These are phyloP conservation scores for Thalassiosira oceanica DNA, from an alignment of 352 stramenopile species.

Conservation along the genomic window DNA sequence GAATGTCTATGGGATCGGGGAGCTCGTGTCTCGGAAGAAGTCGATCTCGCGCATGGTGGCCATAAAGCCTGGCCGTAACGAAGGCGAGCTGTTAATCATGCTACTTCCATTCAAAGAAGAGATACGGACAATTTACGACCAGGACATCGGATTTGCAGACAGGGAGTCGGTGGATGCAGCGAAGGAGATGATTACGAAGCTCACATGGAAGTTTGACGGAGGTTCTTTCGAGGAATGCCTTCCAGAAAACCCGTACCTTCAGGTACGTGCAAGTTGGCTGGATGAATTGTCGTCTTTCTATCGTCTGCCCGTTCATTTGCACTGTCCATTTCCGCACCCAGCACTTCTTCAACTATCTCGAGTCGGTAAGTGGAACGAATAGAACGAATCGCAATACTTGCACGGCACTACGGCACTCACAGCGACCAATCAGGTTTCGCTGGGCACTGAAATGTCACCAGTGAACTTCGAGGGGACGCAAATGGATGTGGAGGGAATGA, in stretches of 20 bases:
- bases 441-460: slow-evolving; percentile 37
- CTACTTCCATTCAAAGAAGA: slow-evolving; percentile 67
- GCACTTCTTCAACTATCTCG: slow-evolving; percentile 69
- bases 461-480: slow-evolving; percentile 33
- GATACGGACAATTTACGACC: slow-evolving; percentile 30
- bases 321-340: too few species aligned
- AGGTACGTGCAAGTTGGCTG: too few species aligned
- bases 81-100: slow-evolving; percentile 51
- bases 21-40: slow-evolving; percentile 47
- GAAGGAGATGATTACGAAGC: slow-evolving; percentile 49
- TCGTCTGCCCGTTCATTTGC: too few species aligned
- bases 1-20: slow-evolving; percentile 62
- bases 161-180: slow-evolving; percentile 45
- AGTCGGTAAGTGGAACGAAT: too few species aligned
- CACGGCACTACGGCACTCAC: too few species aligned
- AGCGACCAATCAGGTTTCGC: too few species aligned
- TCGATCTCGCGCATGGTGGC: slow-evolving; percentile 59
- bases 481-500: slow-evolving; percentile 40
- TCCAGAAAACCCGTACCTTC: slow-evolving; percentile 59
- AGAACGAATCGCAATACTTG: too few species aligned
- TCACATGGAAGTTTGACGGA: slow-evolving; percentile 17
- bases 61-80: slow-evolving; percentile 43
- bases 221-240: slow-evolving; percentile 50
- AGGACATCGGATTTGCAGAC: slow-evolving; percentile 40
- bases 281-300: too few species aligned